These are phyloP conservation scores for Nidularia sp. DNA, from an alignment of 768 basidiomycete genomes.

Conservation along the genomic window DNA sequence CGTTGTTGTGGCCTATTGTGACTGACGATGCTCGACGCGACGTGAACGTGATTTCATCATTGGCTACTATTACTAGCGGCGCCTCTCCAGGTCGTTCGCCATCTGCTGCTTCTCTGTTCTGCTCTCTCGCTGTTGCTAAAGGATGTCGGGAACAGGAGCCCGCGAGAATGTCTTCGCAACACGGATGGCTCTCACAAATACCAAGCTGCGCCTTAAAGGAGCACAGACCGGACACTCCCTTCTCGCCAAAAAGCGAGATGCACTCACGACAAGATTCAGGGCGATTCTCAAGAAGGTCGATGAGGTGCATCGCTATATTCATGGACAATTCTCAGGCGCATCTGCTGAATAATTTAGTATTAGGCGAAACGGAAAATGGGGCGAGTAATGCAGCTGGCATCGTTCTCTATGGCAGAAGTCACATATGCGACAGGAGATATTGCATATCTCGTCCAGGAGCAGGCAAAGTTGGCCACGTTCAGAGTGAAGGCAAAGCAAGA, in stretches of 20 bases:
- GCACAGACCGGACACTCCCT: slow-evolving; percentile 95
- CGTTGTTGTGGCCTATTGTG: too few species aligned
- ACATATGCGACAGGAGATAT: slow-evolving; percentile 98
- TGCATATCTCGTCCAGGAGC: slow-evolving; percentile 95
- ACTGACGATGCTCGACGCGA: too few species aligned
- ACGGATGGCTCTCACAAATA: slow-evolving; percentile 95
- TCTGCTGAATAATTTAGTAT: background rate
- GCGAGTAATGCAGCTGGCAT: slow-evolving; percentile 96
- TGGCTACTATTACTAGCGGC: too few species aligned
- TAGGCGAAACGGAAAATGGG: slow-evolving; percentile 99
- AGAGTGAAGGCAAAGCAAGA: slow-evolving; percentile 93
- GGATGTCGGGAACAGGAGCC: slow-evolving; percentile 86
- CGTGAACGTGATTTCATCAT: too few species aligned
- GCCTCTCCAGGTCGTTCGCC: background rate
- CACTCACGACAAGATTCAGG: slow-evolving; percentile 90
- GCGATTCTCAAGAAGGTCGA: slow-evolving; percentile 96
- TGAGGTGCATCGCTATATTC: slow-evolving; percentile 55
- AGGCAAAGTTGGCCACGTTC: slow-evolving; percentile 88
- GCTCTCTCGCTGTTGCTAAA: background rate
- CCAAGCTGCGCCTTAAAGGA: slow-evolving; percentile 83
- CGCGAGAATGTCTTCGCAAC: slow-evolving; percentile 96
- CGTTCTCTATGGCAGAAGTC: slow-evolving; percentile 98
- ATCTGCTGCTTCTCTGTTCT: slow-evolving; percentile 2
- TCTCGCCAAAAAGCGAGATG: slow-evolving; percentile 97
- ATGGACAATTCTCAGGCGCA: background rate